phyloP scores from a whole-genome alignment of 192 early-diverging fungal genomes.

The Blastocladiella britannica region DNA sequence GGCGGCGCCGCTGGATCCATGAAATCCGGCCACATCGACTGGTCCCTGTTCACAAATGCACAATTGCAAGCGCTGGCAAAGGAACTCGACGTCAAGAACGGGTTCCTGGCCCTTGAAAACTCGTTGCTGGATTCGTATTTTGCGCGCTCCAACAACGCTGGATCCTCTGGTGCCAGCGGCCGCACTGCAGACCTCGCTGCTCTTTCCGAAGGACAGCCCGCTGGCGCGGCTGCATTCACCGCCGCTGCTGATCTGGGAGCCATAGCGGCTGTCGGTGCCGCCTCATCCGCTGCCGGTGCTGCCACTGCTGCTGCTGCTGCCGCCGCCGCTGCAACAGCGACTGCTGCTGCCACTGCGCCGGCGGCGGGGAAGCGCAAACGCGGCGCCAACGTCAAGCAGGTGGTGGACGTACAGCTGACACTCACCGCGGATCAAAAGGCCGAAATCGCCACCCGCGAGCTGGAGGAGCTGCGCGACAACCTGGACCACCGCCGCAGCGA shows the following conservation, averaged over 20 bases:
- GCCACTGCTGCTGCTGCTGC: background rate
- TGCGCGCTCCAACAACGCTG: background rate
- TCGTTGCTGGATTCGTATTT: background rate
- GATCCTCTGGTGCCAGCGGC: too few relatives aligned
- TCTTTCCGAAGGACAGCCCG: background rate
- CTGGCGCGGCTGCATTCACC: background rate
- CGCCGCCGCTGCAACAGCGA: background rate
- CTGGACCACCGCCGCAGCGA: constrained; percentile 37
- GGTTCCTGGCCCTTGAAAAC: background rate
- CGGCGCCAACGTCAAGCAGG: constrained; percentile 4
- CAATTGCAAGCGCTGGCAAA: background rate
- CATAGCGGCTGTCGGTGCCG: too few relatives aligned
- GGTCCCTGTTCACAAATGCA: background rate
- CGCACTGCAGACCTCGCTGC: background rate
- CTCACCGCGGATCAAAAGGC: constrained; percentile 34
- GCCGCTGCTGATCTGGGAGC: background rate
- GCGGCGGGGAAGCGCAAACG: background rate
- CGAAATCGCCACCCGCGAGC: constrained; percentile 35
- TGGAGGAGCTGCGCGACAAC: constrained; percentile 37
- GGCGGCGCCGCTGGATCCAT: background rate
- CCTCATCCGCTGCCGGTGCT: too few relatives aligned
- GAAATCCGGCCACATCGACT: background rate
- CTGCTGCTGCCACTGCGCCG: background rate
- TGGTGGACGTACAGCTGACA: constrained; percentile 17
- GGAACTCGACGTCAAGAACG: background rate